phyloP scores from a whole-genome alignment of 352 stramenopile genomes.

The Phytophthora chlamydospora region DNA sequence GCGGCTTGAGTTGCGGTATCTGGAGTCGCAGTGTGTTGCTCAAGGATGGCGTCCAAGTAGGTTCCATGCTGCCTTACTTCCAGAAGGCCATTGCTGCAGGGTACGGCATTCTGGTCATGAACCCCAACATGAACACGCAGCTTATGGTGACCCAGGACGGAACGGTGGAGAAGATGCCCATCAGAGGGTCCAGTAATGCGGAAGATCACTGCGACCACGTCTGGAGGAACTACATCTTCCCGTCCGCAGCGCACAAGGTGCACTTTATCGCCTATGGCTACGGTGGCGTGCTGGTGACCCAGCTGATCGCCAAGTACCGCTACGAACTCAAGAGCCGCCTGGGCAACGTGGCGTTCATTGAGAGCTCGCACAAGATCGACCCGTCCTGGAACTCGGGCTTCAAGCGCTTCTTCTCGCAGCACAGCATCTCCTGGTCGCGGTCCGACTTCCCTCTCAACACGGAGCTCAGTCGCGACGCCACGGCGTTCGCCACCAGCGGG shows the following conservation, averaged over 20 bases:
- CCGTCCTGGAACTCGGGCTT: constrained; percentile 73
- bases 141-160: constrained; percentile 67
- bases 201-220: constrained; percentile 91
- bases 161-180: constrained; percentile 75
- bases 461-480: constrained; percentile 48
- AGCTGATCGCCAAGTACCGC: constrained; percentile 82
- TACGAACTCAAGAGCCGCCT: constrained; percentile 83
- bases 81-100: constrained; percentile 70
- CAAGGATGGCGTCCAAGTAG: constrained; percentile 87
- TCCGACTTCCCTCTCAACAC: constrained; percentile 70
- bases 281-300: constrained; percentile 75
- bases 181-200: constrained; percentile 80
- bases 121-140: constrained; percentile 92
- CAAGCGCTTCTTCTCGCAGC: constrained; percentile 81
- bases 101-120: constrained; percentile 89
- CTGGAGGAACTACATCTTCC: constrained; percentile 89
- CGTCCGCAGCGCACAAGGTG: constrained; percentile 80
- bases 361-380: constrained; percentile 86
- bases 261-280: constrained; percentile 91
- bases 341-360: constrained; percentile 87
- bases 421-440: constrained; percentile 82
- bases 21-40: constrained; percentile 88
- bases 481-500: constrained; percentile 19
- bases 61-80: constrained; percentile 91
- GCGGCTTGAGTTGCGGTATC: constrained; percentile 84